Evolutionary conservation across 768 basidiomycete species (phyloP), one percentile per base, ranked within the genome.

Genomic region (Lactarius sanguifluus): DNA sequence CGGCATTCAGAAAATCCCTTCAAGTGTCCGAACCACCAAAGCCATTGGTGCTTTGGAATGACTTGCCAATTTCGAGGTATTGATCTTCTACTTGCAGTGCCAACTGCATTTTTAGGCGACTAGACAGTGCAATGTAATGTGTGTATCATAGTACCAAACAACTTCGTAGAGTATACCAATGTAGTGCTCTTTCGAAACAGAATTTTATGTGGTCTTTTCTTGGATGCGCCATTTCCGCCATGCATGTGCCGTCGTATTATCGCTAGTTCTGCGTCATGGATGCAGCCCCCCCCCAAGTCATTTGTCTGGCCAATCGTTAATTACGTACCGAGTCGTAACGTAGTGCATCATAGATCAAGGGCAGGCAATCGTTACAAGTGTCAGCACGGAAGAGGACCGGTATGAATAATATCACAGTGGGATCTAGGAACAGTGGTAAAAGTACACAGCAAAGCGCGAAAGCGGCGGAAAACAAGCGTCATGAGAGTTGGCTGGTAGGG

Each of bases 11-110:
- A 76, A 80, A 82, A 34, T 75, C 80, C 10, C 76, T 96, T 59
- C 73, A 75, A 50, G 75, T 81, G 20, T 83, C 89, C 5, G 80
- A 81, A 32, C 81, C 82, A 67, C 84, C 90, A n/a, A 81, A 80
- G 45, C 87, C 92, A 2, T 78, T 94, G 69, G 87, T 87, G 1
- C 77, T 86, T 59, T 92, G 90, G 90, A 85, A 83, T 40, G 91
- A 92, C 77, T 78, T 91, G 61, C 89, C 89, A 23, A 74, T 77
- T 7, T 75, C 88, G 2, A 87, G 81, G 68, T 81, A 85, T 55
- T 89, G 76, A 81, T 34, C 16, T 60, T 34, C 41, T 34, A 20
- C 41, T 12, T 10, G 20, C 20, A 38, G 25, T 20, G n/a, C 28
- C 38, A 20, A 18, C 23, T 47, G 50, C 40, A 58, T n/a, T 20